phyloP scores from a whole-genome alignment of 2,329 filamentous ascomycete genomes.

The Blastomyces parvus region DNA sequence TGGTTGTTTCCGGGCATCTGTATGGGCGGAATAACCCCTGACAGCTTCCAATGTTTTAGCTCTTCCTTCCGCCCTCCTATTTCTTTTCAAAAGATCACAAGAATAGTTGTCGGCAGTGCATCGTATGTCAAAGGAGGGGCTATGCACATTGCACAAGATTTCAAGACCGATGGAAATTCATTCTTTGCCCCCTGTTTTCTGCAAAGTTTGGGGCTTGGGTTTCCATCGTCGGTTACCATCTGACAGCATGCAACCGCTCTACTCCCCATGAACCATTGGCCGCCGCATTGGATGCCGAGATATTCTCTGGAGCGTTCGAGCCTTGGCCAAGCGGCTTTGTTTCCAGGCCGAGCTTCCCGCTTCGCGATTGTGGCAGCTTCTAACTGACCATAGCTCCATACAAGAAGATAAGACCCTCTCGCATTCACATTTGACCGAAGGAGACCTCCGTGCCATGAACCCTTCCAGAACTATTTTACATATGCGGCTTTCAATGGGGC shows the following conservation, averaged over 20 bases:
- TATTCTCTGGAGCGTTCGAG: background rate
- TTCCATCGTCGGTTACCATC: background rate
- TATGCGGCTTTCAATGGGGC: background rate
- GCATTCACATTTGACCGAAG: background rate
- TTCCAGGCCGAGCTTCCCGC: background rate
- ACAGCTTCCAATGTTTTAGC: background rate
- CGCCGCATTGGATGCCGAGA: background rate
- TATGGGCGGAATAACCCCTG: background rate
- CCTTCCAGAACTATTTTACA: background rate
- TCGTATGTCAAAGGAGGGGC: background rate
- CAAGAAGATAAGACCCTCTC: background rate
- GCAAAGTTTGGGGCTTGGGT: background rate
- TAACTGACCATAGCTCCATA: background rate
- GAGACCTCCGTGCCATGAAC: background rate
- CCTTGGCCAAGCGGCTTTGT: background rate
- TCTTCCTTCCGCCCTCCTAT: background rate
- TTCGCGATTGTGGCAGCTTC: background rate
- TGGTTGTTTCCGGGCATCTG: background rate
- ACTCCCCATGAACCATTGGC: background rate
- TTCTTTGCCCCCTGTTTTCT: background rate
- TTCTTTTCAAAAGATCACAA: background rate
- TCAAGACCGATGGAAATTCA: background rate
- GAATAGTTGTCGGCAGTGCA: background rate
- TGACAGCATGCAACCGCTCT: background rate
- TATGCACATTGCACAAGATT: background rate